Evolutionary conservation across 1,284 basidiomycete genomes (phyloP).

Genomic region (Leccinum fallax): DNA sequence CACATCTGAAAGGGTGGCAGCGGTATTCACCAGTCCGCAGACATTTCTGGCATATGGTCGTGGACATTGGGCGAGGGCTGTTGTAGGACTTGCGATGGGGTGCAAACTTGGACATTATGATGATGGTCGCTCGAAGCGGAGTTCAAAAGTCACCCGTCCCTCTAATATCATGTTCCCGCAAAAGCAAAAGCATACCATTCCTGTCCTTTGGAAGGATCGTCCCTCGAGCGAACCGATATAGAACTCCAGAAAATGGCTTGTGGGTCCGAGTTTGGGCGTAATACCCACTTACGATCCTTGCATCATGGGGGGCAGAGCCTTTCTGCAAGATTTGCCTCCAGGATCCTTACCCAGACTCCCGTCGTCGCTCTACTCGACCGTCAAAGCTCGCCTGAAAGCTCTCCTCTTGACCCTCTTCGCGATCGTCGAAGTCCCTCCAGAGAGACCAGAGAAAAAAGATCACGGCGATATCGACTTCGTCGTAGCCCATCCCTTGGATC

Average conservation of each 20-base stretch:
- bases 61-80: slow-evolving; percentile 59
- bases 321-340: slow-evolving; percentile 46
- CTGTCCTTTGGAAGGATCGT: slow-evolving; percentile 19
- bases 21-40: slow-evolving; percentile 55
- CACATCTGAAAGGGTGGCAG: not conserved
- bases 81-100: slow-evolving; percentile 64
- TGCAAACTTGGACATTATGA: slow-evolving; percentile 75
- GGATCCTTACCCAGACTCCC: slow-evolving; percentile 61
- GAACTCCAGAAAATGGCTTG: slow-evolving; percentile 5
- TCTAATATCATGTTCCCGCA: not conserved
- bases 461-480: slow-evolving; percentile 70
- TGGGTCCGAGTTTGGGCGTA: not conserved
- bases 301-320: slow-evolving; percentile 70
- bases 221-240: not conserved
- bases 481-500: slow-evolving; percentile 45
- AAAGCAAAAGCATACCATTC: slow-evolving; percentile 14
- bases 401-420: slow-evolving; percentile 49
- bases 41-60: slow-evolving; percentile 80
- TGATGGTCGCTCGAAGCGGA: slow-evolving; percentile 13
- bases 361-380: slow-evolving; percentile 47
- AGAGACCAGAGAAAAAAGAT: slow-evolving; percentile 63
- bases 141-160: slow-evolving; percentile 7
- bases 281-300: not conserved
- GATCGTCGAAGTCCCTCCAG: slow-evolving; percentile 53
- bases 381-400: slow-evolving; percentile 49